Conservation (phyloP, 345 rosid species). For the Populus pruinosa region DNA sequence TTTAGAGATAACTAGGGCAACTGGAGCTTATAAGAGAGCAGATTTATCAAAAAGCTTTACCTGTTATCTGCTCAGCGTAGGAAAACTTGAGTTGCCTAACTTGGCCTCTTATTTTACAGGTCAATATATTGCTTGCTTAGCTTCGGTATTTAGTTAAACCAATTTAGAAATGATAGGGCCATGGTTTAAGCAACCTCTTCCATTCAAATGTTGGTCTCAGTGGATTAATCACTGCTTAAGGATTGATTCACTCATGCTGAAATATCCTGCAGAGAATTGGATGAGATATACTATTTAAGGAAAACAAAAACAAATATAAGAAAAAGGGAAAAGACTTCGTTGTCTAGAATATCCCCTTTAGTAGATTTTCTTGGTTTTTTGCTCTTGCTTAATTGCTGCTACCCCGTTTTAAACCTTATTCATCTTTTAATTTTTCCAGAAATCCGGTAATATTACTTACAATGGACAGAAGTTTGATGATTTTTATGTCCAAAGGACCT, state of each 20-base stretch:
- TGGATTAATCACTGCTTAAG: not conserved
- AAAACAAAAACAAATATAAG: not conserved
- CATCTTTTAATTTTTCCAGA: constrained; percentile 31
- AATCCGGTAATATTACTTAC: constrained; percentile 67
- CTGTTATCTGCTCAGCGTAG: not conserved
- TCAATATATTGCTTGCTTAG: not conserved
- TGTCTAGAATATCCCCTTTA: not conserved
- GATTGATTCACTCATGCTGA: not conserved
- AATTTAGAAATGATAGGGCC: not conserved
- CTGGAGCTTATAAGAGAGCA: not conserved
- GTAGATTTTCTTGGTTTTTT: not conserved
- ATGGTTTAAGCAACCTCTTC: not conserved
- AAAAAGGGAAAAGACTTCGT: not conserved
- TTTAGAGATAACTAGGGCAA: not conserved
- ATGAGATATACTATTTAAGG: not conserved
- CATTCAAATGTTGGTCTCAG: not conserved
- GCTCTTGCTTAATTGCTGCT: not conserved
- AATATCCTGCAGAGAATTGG: not conserved
- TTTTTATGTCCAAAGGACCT: constrained; percentile 72
- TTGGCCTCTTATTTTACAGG: not conserved
- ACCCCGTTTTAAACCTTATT: not conserved
- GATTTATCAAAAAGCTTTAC: not conserved
- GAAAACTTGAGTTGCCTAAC: not conserved
- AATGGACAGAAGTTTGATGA: constrained; percentile 64
- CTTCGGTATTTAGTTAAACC: not conserved